Percentiles rank a stretch among this genome's conserved stretches.
Evolutionary conservation across 1,284 basidiomycete species (phyloP).

Genomic region (Trichosporon faecale): DNA sequence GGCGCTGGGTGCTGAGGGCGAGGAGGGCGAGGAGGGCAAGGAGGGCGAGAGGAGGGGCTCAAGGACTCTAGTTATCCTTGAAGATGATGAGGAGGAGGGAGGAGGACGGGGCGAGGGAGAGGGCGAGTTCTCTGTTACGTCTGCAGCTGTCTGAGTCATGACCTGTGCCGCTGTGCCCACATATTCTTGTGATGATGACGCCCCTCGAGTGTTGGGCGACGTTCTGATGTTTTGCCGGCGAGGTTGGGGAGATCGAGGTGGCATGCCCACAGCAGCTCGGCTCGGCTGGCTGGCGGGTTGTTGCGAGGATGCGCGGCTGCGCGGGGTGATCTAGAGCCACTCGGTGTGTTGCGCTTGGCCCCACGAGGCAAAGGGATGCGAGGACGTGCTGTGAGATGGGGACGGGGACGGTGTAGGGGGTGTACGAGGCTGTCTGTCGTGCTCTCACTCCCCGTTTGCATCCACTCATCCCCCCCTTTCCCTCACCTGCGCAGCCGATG

Average conservation of each 20-base stretch:
- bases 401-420: too few relatives aligned
- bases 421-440: neutral
- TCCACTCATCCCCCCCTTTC: too few relatives aligned
- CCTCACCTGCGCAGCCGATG: too few relatives aligned
- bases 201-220: neutral
- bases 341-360: neutral
- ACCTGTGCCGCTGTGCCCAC: conserved; percentile 1
- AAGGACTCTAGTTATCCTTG: neutral
- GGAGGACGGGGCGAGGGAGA: neutral
- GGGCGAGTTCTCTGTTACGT: neutral
- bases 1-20: neutral
- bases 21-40: neutral
- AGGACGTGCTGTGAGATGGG: neutral
- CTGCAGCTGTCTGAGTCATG: conserved; percentile 2
- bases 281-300: too few relatives aligned
- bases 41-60: too few relatives aligned
- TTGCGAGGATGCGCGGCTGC: neutral
- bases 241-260: neutral
- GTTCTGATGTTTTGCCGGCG: conserved; percentile 2
- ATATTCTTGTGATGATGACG: conserved; percentile 1
- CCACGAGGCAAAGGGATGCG: neutral
- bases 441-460: neutral
- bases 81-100: neutral
- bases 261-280: neutral
- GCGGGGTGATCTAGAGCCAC: conserved; percentile 3